A percentile compares a stretch with the other conserved stretches of the same genome.
Evolutionary conservation across 208 protist genomes (phyloP).

Genomic region (Leishmania major): DNA sequence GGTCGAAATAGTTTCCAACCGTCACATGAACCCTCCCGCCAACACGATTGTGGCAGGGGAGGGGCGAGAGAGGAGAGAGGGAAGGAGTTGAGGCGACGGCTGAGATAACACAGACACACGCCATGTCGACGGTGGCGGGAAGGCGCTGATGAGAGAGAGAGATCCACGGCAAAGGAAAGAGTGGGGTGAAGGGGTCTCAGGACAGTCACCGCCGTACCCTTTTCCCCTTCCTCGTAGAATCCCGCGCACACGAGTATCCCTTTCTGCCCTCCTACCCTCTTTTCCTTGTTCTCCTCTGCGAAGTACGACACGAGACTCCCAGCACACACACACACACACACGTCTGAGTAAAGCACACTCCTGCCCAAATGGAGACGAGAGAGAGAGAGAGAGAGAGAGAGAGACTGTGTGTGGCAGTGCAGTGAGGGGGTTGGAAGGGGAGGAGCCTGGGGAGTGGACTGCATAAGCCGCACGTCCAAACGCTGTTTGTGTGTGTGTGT

Average conservation of each 20-base stretch:
- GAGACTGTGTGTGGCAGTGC: neutral
- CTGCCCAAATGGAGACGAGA: neutral
- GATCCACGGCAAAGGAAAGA: too few relatives aligned
- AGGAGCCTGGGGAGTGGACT: neutral
- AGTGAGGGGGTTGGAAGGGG: neutral
- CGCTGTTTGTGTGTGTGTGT: neutral
- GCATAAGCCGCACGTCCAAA: neutral
- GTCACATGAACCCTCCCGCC: neutral
- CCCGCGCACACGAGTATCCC: too few relatives aligned
- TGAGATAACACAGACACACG: neutral
- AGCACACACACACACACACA: neutral
- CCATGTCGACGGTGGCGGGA: neutral
- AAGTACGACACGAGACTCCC: neutral
- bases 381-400: neutral
- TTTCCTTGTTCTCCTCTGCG: neutral
- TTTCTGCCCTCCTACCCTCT: neutral
- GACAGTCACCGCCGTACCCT: neutral
- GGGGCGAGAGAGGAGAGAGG: neutral
- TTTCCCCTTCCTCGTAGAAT: neutral
- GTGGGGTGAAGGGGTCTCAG: neutral
- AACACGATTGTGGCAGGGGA: neutral
- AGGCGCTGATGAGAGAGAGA: neutral
- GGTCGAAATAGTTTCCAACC: neutral
- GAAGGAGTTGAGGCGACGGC: neutral
- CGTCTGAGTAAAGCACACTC: neutral